Conservation (phyloP, 2,329 filamentous ascomycete genomes). For the Pyrenophora tritici-repentis region DNA sequence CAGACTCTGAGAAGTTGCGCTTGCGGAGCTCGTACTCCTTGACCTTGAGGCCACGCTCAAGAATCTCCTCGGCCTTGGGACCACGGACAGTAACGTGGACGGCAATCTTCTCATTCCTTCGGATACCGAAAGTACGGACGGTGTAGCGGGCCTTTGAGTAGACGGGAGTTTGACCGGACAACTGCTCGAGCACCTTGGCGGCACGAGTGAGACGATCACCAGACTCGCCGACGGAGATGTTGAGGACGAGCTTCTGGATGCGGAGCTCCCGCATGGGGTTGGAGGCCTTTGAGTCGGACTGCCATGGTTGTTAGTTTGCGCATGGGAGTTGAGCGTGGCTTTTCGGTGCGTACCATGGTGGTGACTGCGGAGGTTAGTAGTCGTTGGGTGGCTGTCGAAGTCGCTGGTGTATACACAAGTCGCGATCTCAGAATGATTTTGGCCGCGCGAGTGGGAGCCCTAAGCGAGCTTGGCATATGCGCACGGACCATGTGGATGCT, state of each 20-base stretch:
- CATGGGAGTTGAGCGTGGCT: conserved; percentile 8
- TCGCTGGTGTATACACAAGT: conserved; percentile 29
- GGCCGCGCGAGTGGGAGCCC: conserved; percentile 25
- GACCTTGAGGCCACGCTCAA: conserved; percentile 99
- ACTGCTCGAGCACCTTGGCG: conserved; percentile 99
- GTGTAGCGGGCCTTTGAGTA: conserved; percentile 99
- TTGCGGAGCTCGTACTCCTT: conserved; percentile 99
- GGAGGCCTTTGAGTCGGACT: conserved; percentile 67
- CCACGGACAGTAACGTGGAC: conserved; percentile 99
- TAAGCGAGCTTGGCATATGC: conserved; percentile 20
- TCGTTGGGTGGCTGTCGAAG: conserved; percentile 37
- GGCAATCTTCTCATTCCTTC: conserved; percentile 97
- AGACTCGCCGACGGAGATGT: conserved; percentile 99
- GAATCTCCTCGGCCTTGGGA: conserved; percentile 99
- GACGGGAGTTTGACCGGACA: conserved; percentile 98
- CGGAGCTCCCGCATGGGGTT: conserved; percentile 99
- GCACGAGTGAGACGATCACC: conserved; percentile 99
- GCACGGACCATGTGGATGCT: conserved; percentile 16
- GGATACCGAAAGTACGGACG: conserved; percentile 99
- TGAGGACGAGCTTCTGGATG: conserved; percentile 99
- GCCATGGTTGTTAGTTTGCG: conserved; percentile 29
- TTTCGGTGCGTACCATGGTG: conserved; percentile 45
- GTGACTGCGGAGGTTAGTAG: conserved; percentile 47
- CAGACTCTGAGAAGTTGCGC: conserved; percentile 99
- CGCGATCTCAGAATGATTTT: conserved; percentile 25